phyloP scores from a whole-genome alignment of 306 rosid genomes.

The Hylodesmum podocarpum region DNA sequence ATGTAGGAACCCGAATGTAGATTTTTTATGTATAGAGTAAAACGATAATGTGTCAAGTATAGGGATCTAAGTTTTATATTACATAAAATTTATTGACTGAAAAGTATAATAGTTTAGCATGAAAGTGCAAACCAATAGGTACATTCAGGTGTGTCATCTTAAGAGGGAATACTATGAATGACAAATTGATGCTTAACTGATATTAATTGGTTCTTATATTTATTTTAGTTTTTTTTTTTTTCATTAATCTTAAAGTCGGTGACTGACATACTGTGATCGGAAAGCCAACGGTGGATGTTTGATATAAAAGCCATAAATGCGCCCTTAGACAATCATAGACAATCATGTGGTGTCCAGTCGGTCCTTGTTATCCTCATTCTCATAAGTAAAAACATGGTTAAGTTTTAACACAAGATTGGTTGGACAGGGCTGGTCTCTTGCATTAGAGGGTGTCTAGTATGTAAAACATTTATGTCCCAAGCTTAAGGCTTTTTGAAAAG shows the following conservation, averaged over 20 bases:
- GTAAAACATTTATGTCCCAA: neutral
- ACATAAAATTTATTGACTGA: neutral
- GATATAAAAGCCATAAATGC: neutral
- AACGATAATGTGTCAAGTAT: neutral
- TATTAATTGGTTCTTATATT: neutral
- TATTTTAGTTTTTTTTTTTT: neutral
- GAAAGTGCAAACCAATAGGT: conserved; percentile 7
- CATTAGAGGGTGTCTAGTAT: neutral
- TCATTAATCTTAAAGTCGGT: conserved; percentile 16
- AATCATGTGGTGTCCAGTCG: neutral
- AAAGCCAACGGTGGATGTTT: neutral
- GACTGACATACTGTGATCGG: neutral
- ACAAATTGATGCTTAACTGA: neutral
- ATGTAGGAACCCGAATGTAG: neutral
- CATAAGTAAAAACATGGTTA: neutral
- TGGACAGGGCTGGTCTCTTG: neutral
- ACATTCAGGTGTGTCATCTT: neutral
- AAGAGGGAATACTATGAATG: neutral
- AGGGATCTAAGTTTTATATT: neutral
- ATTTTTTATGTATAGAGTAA: neutral
- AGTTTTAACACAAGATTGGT: neutral
- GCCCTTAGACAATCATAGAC: neutral
- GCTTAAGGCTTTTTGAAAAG: conserved; percentile 1
- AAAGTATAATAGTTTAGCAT: conserved; percentile 8
- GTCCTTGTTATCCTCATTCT: neutral